Percentiles rank a stretch among this genome's conserved stretches.
phyloP scores from a whole-genome alignment of 2,329 filamentous ascomycete genomes.

The Pseudogymnoascus sp. region DNA sequence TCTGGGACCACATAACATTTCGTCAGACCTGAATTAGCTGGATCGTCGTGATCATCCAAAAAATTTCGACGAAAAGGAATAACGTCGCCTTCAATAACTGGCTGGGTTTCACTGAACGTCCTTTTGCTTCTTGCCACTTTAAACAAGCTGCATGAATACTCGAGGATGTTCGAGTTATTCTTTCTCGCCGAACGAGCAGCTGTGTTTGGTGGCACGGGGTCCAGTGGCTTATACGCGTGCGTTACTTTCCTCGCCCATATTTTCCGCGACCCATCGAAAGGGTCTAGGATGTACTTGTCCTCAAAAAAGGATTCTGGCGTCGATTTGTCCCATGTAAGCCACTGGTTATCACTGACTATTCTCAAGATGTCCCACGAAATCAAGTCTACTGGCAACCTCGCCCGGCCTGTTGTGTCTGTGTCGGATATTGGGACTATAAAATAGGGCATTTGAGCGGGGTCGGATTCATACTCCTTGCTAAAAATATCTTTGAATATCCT shows the following conservation, averaged over 20 bases:
- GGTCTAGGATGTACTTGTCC: slow-evolving; percentile 50
- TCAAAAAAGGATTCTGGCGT: slow-evolving; percentile 43
- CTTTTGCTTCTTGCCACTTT: slow-evolving; percentile 47
- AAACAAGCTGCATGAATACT: slow-evolving; percentile 76
- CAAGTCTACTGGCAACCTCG: slow-evolving; percentile 20
- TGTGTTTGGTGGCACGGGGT: slow-evolving; percentile 56
- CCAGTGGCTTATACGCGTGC: slow-evolving; percentile 52
- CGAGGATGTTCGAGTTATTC: slow-evolving; percentile 58
- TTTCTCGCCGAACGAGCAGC: slow-evolving; percentile 36
- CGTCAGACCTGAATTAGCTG: slow-evolving; percentile 28
- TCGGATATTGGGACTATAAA: slow-evolving; percentile 61
- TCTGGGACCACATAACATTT: slow-evolving; percentile 68
- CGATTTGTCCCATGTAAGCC: slow-evolving; percentile 33
- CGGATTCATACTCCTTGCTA: slow-evolving; percentile 71
- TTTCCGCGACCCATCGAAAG: slow-evolving; percentile 56
- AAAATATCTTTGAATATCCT: slow-evolving; percentile 76
- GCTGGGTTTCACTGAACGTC: slow-evolving; percentile 60
- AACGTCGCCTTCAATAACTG: slow-evolving; percentile 70
- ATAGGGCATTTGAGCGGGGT: slow-evolving; percentile 64
- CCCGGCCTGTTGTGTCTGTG: slow-evolving; percentile 7
- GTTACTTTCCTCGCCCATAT: slow-evolving; percentile 49
- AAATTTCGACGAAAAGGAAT: slow-evolving; percentile 76
- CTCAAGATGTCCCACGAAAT: slow-evolving; percentile 59
- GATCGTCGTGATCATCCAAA: slow-evolving; percentile 55
- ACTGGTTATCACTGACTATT: slow-evolving; percentile 28